Base-by-base conservation (phyloP, 768 basidiomycete genomes). In the Kwoniella sp. region DNA sequence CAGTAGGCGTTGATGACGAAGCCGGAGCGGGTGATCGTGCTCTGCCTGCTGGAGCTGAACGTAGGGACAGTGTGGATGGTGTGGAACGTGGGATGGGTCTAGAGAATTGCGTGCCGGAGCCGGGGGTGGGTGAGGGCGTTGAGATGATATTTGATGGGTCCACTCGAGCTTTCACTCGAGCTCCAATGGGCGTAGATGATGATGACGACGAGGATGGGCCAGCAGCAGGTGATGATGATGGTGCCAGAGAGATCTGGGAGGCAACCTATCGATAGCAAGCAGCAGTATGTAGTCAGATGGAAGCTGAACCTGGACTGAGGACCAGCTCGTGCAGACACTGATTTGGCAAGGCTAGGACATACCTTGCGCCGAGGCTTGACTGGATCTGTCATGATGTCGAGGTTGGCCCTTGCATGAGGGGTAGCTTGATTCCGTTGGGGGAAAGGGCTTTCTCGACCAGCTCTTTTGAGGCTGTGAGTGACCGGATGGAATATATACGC, bases 311-410 rank as follows among this genome's bases (percentile, higher is more conserved):
- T n/a, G n/a, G 25, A 45, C 23, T 38, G 26, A 11, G 25, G 53
- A 23, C 29, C 23, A 23, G 37, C 26, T 13, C 15, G 15, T 1
- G 30, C 30, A n/a, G n/a, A n/a, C n/a, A n/a, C n/a, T n/a, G 29
- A 22, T 31, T 31, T 3, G n/a, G 51, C 2, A 0, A 15, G 25
- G 31, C n/a, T 28, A 1, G 13, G 22, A 58, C 67, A 31, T 9
- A 65, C 67, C 58, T 65, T 68, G 25, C 67, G 62, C 57, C 59
- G 55, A 25, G 58, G 62, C 34, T 65, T 64, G 51, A 56, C 38
- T 26, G 62, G 67, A 26, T 63, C 62, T 28, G 66, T 63, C 66
- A 68, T 61, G 28, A 26, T 55, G 41, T 12, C 41, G 41, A 9
- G 4, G 41, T 45, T 45, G 41, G 15, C 15, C 41, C 11, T 3